Base-by-base conservation (phyloP, 2,329 filamentous ascomycete genomes). In the Dothistroma pini region DNA sequence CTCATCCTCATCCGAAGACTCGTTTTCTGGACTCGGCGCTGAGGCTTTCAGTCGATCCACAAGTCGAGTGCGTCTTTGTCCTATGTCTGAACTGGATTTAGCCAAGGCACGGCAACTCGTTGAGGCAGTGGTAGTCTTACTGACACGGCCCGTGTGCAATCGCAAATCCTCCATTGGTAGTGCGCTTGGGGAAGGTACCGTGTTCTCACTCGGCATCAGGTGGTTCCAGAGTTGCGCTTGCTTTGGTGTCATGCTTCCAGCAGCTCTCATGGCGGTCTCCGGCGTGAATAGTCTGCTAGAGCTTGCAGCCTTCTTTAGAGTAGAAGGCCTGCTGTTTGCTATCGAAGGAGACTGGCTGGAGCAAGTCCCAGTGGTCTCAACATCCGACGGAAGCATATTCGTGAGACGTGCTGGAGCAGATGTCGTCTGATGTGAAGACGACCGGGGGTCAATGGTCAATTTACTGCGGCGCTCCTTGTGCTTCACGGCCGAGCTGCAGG, bases 21-120 rank as follows among this genome's bases (percentile, higher is more conserved):
- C 71, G 14, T 56, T 59, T 8, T 70, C 69, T 14, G 65, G 66
- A 50, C 61, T 66, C 34, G 63, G 57, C n/a, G 65, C 65, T 14
- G 69, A 67, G 8, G 72, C 71, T 64, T 70, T 74, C 29, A 75
- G 57, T 6, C 70, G 71, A 64, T 75, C 72, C 2, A 74, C 71
- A 14, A 75, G 59, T 48, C 69, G 67, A 9, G 67, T 63, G 19
- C 63, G 58, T 35, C 62, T 58, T 10, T 60, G 64, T 56, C 66
- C 60, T 14, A 71, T 53, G 54, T 70, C 69, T 14, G 69, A 70
- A 48, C 62, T 66, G 11, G 68, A 70, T 48, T 68, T 66, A 1
- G 56, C 50, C 55, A 71, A 54, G 11, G 35, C 57, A 25, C 63
- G 59, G 2, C 16, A 4, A 6, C 11, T 32, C 12, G 61, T 25